A percentile compares a stretch with the other conserved stretches of the same genome.
phyloP scores from a whole-genome alignment of 176 grass and related monocot genomes.

The Aegilops bicornis region DNA sequence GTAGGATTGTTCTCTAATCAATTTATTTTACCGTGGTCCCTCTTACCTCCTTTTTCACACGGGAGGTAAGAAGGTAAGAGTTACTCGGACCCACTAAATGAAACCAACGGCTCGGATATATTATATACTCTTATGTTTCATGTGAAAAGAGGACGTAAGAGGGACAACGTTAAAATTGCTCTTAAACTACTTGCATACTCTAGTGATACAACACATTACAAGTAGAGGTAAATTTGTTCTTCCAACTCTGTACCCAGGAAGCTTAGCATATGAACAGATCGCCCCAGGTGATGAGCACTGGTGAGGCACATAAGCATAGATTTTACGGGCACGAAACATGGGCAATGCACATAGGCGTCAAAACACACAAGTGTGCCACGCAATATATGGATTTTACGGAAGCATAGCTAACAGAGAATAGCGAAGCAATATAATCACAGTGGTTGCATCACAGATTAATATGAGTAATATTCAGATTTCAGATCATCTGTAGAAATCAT shows the following conservation, averaged over 20 bases:
- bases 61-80: no score
- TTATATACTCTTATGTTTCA: no score
- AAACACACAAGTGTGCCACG: neutral
- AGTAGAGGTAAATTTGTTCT: no score
- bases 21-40: neutral
- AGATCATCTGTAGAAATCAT: neutral
- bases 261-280: neutral
- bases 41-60: no score
- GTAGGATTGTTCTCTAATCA: neutral
- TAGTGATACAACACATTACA: neutral
- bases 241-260: neutral
- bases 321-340: neutral
- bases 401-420: neutral
- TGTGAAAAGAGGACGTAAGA: no score
- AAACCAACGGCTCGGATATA: no score
- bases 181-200: neutral
- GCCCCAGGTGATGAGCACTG: neutral
- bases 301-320: neutral
- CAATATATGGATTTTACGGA: neutral
- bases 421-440: neutral
- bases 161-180: no score
- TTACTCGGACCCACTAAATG: no score
- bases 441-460: neutral
- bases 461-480: neutral
- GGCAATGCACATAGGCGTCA: neutral